Evolutionary conservation across 2,329 filamentous ascomycete genomes (phyloP).

Genomic region (Curvularia eragrostidis): DNA sequence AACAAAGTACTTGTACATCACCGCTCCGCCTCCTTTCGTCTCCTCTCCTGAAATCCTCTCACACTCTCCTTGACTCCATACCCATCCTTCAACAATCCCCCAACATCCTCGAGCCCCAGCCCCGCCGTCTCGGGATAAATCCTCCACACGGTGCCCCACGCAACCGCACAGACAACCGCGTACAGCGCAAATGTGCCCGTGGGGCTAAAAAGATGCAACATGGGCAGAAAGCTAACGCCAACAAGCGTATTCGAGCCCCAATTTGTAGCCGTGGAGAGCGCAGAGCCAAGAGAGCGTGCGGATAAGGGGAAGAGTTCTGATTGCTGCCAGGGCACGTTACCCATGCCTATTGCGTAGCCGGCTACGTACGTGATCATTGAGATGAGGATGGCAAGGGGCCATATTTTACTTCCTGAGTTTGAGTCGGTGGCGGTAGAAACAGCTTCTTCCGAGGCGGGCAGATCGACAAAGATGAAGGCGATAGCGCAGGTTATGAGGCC

Average conservation of each 20-base stretch:
- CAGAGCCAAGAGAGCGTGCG: constrained; percentile 75
- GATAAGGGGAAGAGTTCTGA: constrained; percentile 84
- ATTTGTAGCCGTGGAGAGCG: constrained; percentile 78
- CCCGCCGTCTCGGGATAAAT: constrained; percentile 90
- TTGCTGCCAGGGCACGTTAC: constrained; percentile 96
- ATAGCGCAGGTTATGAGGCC: constrained; percentile 74
- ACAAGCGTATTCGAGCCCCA: constrained; percentile 89
- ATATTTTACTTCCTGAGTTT: constrained; percentile 11
- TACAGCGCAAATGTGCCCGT: constrained; percentile 84
- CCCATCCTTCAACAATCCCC: constrained; percentile 71
- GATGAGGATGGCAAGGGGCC: constrained; percentile 65
- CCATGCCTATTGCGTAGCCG: constrained; percentile 83
- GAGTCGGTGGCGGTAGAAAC: constrained; percentile 17
- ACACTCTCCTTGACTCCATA: constrained; percentile 66
- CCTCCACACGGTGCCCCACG: constrained; percentile 71
- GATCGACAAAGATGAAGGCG: constrained; percentile 71
- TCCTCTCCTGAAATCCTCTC: constrained; percentile 22
- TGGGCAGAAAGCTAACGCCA: constrained; percentile 83
- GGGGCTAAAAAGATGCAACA: constrained; percentile 79
- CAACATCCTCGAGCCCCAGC: constrained; percentile 80
- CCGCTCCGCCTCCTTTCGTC: neutral
- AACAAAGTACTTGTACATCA: neutral
- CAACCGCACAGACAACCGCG: constrained; percentile 70
- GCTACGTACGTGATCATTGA: constrained; percentile 86
- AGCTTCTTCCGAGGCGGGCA: constrained; percentile 43